These are phyloP conservation scores for Cryptococcus deneoformans DNA, from an alignment of 1,284 basidiomycete genomes.

Conservation along the genomic window DNA sequence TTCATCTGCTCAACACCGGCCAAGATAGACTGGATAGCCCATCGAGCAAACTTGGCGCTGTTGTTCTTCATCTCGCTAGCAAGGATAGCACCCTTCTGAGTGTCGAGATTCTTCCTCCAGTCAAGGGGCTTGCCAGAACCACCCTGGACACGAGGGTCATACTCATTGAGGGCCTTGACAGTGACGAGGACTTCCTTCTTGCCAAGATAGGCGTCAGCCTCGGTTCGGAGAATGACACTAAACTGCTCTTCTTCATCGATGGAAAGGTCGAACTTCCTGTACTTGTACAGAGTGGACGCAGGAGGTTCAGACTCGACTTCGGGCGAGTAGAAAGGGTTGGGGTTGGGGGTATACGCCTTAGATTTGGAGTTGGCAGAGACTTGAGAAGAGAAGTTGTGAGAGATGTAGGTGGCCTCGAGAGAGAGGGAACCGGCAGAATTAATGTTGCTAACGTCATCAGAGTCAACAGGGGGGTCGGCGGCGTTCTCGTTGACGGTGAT, in stretches of 20 bases:
- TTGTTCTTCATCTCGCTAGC: constrained; percentile 99
- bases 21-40: constrained; percentile 93
- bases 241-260: constrained; percentile 83
- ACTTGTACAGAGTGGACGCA: constrained; percentile 95
- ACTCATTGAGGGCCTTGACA: constrained; percentile 95
- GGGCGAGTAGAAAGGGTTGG: constrained; percentile 68
- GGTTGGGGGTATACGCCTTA: constrained; percentile 61
- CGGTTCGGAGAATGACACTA: constrained; percentile 89
- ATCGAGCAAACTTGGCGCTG: constrained; percentile 95
- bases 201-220: constrained; percentile 86
- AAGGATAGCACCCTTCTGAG: constrained; percentile 95
- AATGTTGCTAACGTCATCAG: constrained; percentile 66
- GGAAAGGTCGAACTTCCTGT: constrained; percentile 92
- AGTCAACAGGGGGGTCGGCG: constrained; percentile 88
- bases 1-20: constrained; percentile 98
- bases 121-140: constrained; percentile 68
- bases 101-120: constrained; percentile 94
- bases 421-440: constrained; percentile 87
- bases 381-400: constrained; percentile 92
- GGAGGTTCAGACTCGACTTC: constrained; percentile 83
- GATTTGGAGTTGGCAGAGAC: constrained; percentile 68
- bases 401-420: constrained; percentile 97
- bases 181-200: constrained; percentile 64
- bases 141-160: constrained; percentile 87
- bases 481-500: constrained; percentile 99